phyloP scores from a whole-genome alignment of 805 yeast species.

The Zygotorulaspora florentina region DNA sequence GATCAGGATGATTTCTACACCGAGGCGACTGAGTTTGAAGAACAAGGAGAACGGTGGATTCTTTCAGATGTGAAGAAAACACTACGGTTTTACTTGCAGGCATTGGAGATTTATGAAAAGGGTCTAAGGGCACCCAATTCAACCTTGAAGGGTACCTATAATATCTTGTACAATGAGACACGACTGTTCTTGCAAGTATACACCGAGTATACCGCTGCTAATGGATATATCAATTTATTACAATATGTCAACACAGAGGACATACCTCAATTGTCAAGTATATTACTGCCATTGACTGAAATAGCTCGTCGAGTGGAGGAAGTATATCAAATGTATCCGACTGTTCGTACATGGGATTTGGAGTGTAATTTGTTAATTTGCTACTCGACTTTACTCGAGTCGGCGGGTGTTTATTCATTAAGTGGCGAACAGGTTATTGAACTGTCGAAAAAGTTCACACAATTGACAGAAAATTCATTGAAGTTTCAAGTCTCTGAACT shows the following conservation, averaged over 20 bases:
- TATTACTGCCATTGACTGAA: constrained; percentile 16
- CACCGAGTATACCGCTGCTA: constrained; percentile 29
- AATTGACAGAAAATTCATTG: constrained; percentile 16
- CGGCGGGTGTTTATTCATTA: constrained; percentile 9
- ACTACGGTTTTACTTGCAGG: constrained; percentile 26
- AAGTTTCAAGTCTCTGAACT: constrained; percentile 21
- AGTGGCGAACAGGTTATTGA: constrained; percentile 18
- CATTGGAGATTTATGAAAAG: constrained; percentile 30
- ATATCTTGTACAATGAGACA: constrained; percentile 30
- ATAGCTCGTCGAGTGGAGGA: constrained; percentile 24
- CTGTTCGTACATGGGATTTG: constrained; percentile 31
- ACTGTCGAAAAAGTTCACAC: constrained; percentile 16
- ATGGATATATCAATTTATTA: constrained; percentile 30
- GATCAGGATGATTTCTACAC: constrained; percentile 32
- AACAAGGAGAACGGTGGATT: constrained; percentile 37
- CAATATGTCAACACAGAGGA: constrained; percentile 29
- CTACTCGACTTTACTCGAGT: constrained; percentile 25
- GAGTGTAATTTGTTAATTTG: constrained; percentile 30
- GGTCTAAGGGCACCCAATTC: constrained; percentile 32
- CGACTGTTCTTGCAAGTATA: constrained; percentile 30
- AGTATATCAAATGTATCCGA: constrained; percentile 14
- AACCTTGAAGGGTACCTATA: constrained; percentile 35
- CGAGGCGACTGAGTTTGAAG: constrained; percentile 32
- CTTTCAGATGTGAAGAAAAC: constrained; percentile 33
- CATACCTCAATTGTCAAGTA: constrained; percentile 13